Conservation (phyloP, 1,284 basidiomycete species). For the Porogramme epimiltina region DNA sequence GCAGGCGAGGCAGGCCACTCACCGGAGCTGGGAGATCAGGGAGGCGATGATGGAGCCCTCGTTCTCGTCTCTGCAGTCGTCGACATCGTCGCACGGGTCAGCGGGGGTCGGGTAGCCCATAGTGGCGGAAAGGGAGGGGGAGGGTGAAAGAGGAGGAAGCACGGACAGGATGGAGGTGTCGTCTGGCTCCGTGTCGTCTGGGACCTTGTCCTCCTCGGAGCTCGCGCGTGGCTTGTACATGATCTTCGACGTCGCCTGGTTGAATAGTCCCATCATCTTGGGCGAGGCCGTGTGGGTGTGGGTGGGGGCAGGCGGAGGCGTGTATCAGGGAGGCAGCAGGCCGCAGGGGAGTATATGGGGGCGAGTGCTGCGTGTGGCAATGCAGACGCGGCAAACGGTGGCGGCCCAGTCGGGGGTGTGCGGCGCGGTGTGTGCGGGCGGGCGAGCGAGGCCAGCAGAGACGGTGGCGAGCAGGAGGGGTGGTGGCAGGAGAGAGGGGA, state of each 20-base stretch:
- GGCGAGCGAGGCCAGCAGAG: not conserved
- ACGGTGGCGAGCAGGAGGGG: not conserved
- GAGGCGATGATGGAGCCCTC: conserved; percentile 81
- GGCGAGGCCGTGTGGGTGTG: conserved; percentile 21
- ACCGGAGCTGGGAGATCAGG: conserved; percentile 86
- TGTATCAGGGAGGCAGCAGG: conserved; percentile 17
- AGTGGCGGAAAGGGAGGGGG: conserved; percentile 18
- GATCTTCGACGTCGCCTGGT: conserved; percentile 59
- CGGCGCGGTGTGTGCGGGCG: not conserved
- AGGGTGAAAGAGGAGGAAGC: conserved; percentile 8
- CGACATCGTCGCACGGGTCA: conserved; percentile 24
- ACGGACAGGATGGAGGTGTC: conserved; percentile 84
- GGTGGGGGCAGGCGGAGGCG: conserved; percentile 19
- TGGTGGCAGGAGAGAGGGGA: not conserved
- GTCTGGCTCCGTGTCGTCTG: conserved; percentile 79
- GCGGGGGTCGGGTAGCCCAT: conserved; percentile 29
- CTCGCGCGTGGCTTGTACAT: conserved; percentile 56
- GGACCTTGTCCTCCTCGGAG: conserved; percentile 66
- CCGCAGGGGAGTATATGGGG: not conserved
- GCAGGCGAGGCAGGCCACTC: conserved; percentile 17
- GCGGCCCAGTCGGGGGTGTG: not conserved
- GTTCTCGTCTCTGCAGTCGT: conserved; percentile 63
- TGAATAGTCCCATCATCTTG: conserved; percentile 73
- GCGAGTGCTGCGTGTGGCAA: conserved; percentile 20
- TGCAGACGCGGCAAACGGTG: not conserved